Base-by-base conservation (phyloP, 192 early-diverging fungal species). In the Glomus cerebriforme region DNA sequence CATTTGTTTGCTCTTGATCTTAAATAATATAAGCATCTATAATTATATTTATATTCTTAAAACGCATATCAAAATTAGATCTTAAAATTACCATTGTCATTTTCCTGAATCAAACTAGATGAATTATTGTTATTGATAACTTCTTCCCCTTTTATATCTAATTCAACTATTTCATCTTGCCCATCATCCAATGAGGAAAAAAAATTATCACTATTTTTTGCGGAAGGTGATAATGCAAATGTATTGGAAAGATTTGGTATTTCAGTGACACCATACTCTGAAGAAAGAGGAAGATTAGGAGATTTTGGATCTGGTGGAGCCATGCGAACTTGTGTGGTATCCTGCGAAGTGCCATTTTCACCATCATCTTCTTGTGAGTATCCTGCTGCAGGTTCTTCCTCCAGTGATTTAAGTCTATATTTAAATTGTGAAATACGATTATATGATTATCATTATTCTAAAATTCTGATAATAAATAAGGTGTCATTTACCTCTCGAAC, bases 401-500 rank as follows among this genome's bases (percentile, higher is more conserved):
- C 83, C 1, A 86, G 31, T 15, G 70, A 65, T 65, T 86, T 86
- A 60, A 86, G 75, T 65, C 84, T 85, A 59, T 47, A 22, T 59
- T 60, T 24, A 22, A 62, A 37, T 68, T n/a, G 39, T 8, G n/a
- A 67, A 37, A 67, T 9, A 10, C 24, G 7, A 34, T 68, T 68
- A 68, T 24, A n/a, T 19, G n/a, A 31, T 49, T 62, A 13, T n/a
- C n/a, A n/a, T n/a, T 15, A 45, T 27, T 73, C 5, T 15, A 75
- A 49, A 22, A 35, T 22, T 39, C 3, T 17, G 24, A 26, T 29
- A n/a, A 31, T 62, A 71, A 17, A 60, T 63, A 17, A n/a, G 19
- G 13, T 10, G 8, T 43, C 3, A 32, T 79, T 67, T 86, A 92
- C 86, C 92, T 89, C 76, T 94, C 90, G 86, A 96, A 96, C 73